Conservation (phyloP, 2,329 filamentous ascomycete species). For the Penicillium thymicola region DNA sequence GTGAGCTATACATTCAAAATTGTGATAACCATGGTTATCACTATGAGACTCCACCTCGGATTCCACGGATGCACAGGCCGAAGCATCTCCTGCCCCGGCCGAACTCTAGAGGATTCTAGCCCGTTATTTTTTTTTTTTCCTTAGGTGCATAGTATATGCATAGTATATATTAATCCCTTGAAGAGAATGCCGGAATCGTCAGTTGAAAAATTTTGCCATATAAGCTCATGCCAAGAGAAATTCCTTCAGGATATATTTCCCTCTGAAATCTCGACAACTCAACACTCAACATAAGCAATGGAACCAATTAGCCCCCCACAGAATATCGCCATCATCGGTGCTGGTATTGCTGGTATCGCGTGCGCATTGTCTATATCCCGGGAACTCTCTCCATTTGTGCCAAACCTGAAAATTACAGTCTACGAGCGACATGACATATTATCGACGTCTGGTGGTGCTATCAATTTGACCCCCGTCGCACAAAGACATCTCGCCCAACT, state of each 20-base stretch:
- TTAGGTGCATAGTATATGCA: background rate
- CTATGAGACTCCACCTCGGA: conserved; percentile 15
- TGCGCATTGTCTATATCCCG: conserved; percentile 32
- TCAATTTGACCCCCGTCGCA: conserved; percentile 46
- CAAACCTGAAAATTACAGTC: conserved; percentile 36
- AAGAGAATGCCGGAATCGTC: background rate
- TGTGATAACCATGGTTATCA: background rate
- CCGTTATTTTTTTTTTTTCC: background rate
- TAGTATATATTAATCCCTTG: background rate
- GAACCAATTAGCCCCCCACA: conserved; percentile 18
- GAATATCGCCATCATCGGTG: conserved; percentile 34
- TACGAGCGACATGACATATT: conserved; percentile 42
- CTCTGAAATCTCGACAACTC: background rate
- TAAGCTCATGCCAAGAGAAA: conserved; percentile 1
- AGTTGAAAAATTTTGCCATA: background rate
- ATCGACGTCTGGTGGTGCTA: conserved; percentile 44
- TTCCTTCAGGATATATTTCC: background rate
- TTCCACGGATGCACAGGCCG: conserved; percentile 15
- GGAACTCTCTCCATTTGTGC: conserved; percentile 33
- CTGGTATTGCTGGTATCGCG: conserved; percentile 36
- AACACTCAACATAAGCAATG: background rate
- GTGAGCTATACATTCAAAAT: background rate
- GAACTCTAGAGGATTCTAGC: conserved; percentile 10
- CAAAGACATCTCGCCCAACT: conserved; percentile 44
- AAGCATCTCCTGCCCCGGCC: conserved; percentile 24